Evolutionary conservation across 2,329 filamentous ascomycete genomes (phyloP).

Genomic region (Aspergillus sp.): DNA sequence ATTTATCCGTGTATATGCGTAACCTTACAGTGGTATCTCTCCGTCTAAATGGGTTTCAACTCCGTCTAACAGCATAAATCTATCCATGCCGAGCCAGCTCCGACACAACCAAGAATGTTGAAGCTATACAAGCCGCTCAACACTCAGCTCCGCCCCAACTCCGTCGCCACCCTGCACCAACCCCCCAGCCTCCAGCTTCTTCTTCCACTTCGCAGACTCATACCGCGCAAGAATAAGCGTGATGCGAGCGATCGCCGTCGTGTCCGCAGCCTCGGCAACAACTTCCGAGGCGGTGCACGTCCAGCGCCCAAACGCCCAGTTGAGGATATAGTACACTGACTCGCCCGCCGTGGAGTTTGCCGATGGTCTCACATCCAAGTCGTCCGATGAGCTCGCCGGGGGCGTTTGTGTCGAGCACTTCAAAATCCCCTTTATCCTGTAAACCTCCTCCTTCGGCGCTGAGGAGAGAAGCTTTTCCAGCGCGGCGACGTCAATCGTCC

Average conservation of each 20-base stretch:
- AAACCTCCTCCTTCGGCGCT: constrained; percentile 89
- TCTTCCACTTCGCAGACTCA: constrained; percentile 51
- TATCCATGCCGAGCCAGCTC: constrained; percentile 18
- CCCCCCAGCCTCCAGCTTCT: constrained; percentile 44
- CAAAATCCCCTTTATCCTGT: constrained; percentile 81
- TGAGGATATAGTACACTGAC: constrained; percentile 74
- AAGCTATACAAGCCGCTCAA: constrained; percentile 35
- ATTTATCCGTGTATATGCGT: not conserved
- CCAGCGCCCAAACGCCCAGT: constrained; percentile 98
- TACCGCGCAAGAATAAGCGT: constrained; percentile 50
- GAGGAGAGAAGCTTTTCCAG: constrained; percentile 67
- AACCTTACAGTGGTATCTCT: not conserved
- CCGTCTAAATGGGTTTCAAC: constrained; percentile 1
- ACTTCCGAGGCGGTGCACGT: constrained; percentile 68
- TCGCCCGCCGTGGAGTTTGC: constrained; percentile 29
- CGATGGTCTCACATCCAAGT: constrained; percentile 27
- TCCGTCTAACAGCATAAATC: not conserved
- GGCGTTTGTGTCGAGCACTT: constrained; percentile 43
- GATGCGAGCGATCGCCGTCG: constrained; percentile 37
- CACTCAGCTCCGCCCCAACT: constrained; percentile 26
- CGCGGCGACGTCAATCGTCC: constrained; percentile 51
- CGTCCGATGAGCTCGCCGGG: constrained; percentile 49
- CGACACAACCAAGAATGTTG: constrained; percentile 1
- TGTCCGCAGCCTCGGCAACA: constrained; percentile 31
- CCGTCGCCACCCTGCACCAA: constrained; percentile 31